These are phyloP conservation scores for Emericellopsis atlantica DNA, from an alignment of 2,329 filamentous ascomycete species.

Conservation along the genomic window DNA sequence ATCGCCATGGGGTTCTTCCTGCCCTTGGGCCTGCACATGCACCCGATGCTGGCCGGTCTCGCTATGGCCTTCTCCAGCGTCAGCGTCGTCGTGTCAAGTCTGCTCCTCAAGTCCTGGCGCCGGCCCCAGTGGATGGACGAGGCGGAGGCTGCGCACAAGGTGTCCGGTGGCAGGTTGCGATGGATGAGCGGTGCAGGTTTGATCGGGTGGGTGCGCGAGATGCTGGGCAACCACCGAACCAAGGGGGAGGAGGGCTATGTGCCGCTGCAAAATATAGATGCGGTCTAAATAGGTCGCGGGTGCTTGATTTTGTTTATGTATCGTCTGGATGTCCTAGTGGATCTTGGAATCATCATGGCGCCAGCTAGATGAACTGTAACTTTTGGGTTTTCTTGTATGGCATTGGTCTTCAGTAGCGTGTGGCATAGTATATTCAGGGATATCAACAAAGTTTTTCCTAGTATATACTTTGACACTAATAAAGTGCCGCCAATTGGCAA, in stretches of 20 bases:
- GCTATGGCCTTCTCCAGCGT: slow-evolving; percentile 90
- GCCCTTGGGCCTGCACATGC: slow-evolving; percentile 75
- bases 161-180: slow-evolving; percentile 21
- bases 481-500: too few relatives aligned
- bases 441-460: too few relatives aligned
- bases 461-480: too few relatives aligned
- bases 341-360: too few relatives aligned
- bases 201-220: slow-evolving; percentile 27
- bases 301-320: too few relatives aligned
- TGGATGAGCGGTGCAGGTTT: slow-evolving; percentile 29
- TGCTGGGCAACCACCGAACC: slow-evolving; percentile 21
- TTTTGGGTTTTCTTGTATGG: too few relatives aligned
- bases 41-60: slow-evolving; percentile 87
- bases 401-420: too few relatives aligned
- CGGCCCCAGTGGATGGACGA: slow-evolving; percentile 80
- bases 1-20: slow-evolving; percentile 97
- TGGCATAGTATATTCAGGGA: too few relatives aligned
- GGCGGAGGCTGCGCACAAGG: slow-evolving; percentile 20
- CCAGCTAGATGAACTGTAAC: too few relatives aligned
- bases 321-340: too few relatives aligned
- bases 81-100: slow-evolving; percentile 72
- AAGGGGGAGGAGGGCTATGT: slow-evolving; percentile 45
- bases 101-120: slow-evolving; percentile 79
- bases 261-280: slow-evolving; percentile 40
- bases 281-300: not conserved